phyloP scores from a whole-genome alignment of 352 stramenopile genomes.

The Blastocystis sp. region DNA sequence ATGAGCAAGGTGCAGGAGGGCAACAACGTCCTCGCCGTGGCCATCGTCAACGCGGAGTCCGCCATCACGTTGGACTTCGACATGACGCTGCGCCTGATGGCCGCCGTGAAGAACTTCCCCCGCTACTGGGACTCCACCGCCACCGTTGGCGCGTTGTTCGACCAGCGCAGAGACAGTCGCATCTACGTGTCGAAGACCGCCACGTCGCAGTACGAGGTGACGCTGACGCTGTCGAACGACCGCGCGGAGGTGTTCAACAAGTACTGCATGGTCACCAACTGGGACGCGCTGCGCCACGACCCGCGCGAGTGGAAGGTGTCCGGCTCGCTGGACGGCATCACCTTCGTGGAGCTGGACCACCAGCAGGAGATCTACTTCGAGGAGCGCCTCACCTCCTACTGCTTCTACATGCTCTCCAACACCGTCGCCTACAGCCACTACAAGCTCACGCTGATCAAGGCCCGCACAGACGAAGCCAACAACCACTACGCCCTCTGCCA shows the following conservation, averaged over 20 bases:
- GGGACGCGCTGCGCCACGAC: neutral
- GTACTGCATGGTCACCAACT: neutral
- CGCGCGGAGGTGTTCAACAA: conserved; percentile 21
- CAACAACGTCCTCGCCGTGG: conserved; percentile 9
- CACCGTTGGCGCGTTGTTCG: neutral
- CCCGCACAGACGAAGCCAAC: neutral
- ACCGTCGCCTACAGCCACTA: conserved; percentile 36
- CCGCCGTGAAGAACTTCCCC: neutral
- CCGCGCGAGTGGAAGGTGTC: conserved; percentile 9
- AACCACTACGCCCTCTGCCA: neutral
- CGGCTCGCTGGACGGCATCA: conserved; percentile 16
- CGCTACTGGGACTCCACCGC: neutral
- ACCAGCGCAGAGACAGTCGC: neutral
- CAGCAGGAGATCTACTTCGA: neutral
- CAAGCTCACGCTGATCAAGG: neutral
- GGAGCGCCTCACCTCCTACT: neutral
- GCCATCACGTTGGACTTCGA: conserved; percentile 13
- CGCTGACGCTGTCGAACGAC: neutral
- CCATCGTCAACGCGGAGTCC: neutral
- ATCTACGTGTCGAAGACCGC: neutral
- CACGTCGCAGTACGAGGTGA: too few relatives aligned
- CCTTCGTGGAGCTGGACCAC: neutral
- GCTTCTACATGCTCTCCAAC: conserved; percentile 58
- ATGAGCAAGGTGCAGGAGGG: conserved; percentile 16
- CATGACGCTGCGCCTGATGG: neutral